Percentiles rank a stretch among this genome's conserved stretches.
Evolutionary conservation across 2,329 filamentous ascomycete species (phyloP).

Genomic region (Claviceps capensis): DNA sequence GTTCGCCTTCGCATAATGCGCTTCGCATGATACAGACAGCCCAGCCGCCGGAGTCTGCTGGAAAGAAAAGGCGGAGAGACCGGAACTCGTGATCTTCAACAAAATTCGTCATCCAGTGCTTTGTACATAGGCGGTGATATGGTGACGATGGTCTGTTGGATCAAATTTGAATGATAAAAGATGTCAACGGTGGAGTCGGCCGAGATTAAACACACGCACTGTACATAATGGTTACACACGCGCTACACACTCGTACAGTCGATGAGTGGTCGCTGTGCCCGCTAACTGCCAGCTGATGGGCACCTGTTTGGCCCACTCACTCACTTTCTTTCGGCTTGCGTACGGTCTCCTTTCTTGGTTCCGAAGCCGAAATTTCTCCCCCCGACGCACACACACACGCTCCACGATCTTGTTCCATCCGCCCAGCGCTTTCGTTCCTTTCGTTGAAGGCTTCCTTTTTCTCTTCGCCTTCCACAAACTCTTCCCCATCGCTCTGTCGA

Average conservation of each 20-base stretch:
- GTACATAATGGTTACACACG: too few relatives aligned
- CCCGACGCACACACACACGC: conserved; percentile 5
- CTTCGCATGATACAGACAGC: too few relatives aligned
- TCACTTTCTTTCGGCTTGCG: conserved; percentile 6
- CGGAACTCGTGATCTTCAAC: too few relatives aligned
- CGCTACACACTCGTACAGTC: too few relatives aligned
- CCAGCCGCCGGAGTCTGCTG: too few relatives aligned
- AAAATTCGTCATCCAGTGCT: too few relatives aligned
- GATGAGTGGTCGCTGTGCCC: too few relatives aligned
- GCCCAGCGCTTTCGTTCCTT: conserved; percentile 7
- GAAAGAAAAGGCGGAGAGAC: too few relatives aligned
- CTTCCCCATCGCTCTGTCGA: conserved; percentile 1
- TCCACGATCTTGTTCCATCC: conserved; percentile 9
- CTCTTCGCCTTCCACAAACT: neutral
- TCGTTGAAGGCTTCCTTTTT: conserved; percentile 5
- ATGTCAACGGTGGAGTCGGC: neutral
- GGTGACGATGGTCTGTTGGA: neutral
- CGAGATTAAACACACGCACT: neutral
- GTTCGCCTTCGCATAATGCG: too few relatives aligned
- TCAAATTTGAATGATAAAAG: neutral
- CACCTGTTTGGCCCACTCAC: conserved; percentile 5
- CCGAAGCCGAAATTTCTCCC: conserved; percentile 11
- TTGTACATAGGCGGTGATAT: too few relatives aligned
- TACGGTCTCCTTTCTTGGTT: conserved; percentile 9
- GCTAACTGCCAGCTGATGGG: conserved; percentile 2